Evolutionary conservation across 805 yeast species (phyloP).

Genomic region (Lachancea nothofagi): DNA sequence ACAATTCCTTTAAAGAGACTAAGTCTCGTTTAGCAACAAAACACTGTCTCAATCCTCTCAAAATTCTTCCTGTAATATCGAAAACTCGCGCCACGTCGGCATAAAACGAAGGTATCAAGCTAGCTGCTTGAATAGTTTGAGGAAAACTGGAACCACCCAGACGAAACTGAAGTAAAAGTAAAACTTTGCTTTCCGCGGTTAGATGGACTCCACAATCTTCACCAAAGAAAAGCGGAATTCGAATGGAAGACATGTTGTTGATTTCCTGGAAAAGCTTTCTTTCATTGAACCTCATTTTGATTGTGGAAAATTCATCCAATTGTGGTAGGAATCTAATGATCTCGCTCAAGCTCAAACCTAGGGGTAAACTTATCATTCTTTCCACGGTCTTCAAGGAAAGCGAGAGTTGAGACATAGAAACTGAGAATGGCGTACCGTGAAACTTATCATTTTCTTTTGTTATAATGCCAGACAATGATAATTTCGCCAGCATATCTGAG

Average conservation of each 20-base stretch:
- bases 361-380: neutral
- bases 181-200: neutral
- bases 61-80: constrained; percentile 28
- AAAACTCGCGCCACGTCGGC: neutral
- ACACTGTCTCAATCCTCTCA: constrained; percentile 42
- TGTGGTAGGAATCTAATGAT: neutral
- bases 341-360: neutral
- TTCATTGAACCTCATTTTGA: neutral
- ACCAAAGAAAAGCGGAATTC: neutral
- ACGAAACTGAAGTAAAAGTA: neutral
- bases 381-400: constrained; percentile 42
- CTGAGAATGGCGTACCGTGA: constrained; percentile 39
- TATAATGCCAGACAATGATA: neutral
- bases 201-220: neutral
- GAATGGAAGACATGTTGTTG: neutral
- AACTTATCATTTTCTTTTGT: constrained; percentile 9
- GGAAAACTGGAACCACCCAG: neutral
- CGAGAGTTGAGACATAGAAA: constrained; percentile 46
- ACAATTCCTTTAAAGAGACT: constrained; percentile 35
- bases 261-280: neutral
- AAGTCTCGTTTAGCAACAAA: constrained; percentile 40
- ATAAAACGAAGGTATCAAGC: neutral
- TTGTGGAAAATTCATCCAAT: neutral
- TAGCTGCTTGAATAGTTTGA: neutral
- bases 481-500: neutral